Conservation (phyloP, 2,329 filamentous ascomycete genomes). For the Diaporthe ilicicola region DNA sequence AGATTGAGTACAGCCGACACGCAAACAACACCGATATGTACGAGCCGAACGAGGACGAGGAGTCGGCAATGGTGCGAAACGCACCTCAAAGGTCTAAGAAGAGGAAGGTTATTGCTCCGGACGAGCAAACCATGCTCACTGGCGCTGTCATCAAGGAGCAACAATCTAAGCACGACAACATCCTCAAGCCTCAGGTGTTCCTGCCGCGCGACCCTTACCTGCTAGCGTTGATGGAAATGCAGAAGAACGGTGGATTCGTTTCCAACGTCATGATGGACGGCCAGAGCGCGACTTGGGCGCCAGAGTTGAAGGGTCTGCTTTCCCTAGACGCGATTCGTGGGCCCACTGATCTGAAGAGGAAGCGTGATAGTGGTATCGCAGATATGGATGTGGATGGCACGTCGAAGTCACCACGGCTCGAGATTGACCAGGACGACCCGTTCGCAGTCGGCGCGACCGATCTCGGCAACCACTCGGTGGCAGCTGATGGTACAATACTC, state of each 20-base stretch:
- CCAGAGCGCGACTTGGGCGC: constrained; percentile 83
- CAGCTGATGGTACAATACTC: constrained; percentile 68
- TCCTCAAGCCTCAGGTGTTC: constrained; percentile 83
- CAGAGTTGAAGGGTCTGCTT: constrained; percentile 91
- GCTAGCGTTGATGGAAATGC: constrained; percentile 88
- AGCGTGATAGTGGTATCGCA: constrained; percentile 87
- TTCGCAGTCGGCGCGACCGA: constrained; percentile 57
- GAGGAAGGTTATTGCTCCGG: constrained; percentile 83
- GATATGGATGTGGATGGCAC: constrained; percentile 74
- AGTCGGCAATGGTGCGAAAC: constrained; percentile 68
- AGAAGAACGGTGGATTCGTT: constrained; percentile 90
- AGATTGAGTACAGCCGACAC: constrained; percentile 62
- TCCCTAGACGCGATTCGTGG: constrained; percentile 83
- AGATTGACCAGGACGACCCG: constrained; percentile 72
- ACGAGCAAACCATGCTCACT: constrained; percentile 80
- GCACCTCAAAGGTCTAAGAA: constrained; percentile 77
- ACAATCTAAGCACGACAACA: constrained; percentile 85
- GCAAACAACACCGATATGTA: constrained; percentile 67
- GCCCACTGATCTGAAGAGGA: constrained; percentile 86
- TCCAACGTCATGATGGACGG: constrained; percentile 85
- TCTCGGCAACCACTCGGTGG: constrained; percentile 62
- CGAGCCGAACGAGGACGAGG: constrained; percentile 66
- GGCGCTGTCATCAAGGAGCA: constrained; percentile 84
- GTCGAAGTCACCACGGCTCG: constrained; percentile 74
- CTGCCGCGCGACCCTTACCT: constrained; percentile 88